A percentile compares a stretch with the other conserved stretches of the same genome.
phyloP scores from a whole-genome alignment of 2,329 filamentous ascomycete species.

The Exserohilum rostratum region DNA sequence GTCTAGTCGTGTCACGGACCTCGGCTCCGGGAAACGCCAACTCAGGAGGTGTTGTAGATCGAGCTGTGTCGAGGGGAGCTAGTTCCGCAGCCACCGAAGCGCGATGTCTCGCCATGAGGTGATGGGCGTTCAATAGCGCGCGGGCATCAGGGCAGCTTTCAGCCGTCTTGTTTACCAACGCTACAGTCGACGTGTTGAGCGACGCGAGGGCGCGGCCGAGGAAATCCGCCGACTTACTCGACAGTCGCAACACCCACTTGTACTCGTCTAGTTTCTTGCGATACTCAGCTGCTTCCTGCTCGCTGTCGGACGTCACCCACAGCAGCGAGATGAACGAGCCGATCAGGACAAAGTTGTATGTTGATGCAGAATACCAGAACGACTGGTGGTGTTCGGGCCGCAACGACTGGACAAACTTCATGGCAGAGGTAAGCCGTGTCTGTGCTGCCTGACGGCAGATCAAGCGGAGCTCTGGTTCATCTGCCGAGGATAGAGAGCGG shows the following conservation, averaged over 20 bases:
- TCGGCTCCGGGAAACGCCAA: not conserved
- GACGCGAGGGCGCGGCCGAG: constrained; percentile 48
- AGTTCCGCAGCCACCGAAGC: not conserved
- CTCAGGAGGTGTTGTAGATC: not conserved
- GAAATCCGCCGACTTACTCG: constrained; percentile 52
- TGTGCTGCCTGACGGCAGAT: constrained; percentile 53
- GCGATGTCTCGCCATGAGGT: not conserved
- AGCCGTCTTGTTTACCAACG: constrained; percentile 19
- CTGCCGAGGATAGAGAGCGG: constrained; percentile 37
- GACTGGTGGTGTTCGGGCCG: constrained; percentile 54
- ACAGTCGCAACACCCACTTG: constrained; percentile 51
- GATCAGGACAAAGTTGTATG: constrained; percentile 52
- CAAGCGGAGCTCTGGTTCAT: constrained; percentile 39
- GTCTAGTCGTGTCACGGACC: not conserved
- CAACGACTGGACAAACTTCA: constrained; percentile 53
- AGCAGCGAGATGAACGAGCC: constrained; percentile 52
- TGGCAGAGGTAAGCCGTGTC: constrained; percentile 52
- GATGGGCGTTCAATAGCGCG: not conserved
- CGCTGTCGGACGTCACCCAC: constrained; percentile 41
- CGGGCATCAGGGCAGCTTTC: not conserved
- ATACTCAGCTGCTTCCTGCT: constrained; percentile 46
- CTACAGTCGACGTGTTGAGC: constrained; percentile 28
- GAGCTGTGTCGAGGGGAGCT: not conserved
- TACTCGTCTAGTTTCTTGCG: constrained; percentile 49
- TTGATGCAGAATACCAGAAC: constrained; percentile 56